A percentile compares a stretch with the other conserved stretches of the same genome.
phyloP scores from a whole-genome alignment of 371 early-diverging fungal species.

The Rhizopus microsporus region DNA sequence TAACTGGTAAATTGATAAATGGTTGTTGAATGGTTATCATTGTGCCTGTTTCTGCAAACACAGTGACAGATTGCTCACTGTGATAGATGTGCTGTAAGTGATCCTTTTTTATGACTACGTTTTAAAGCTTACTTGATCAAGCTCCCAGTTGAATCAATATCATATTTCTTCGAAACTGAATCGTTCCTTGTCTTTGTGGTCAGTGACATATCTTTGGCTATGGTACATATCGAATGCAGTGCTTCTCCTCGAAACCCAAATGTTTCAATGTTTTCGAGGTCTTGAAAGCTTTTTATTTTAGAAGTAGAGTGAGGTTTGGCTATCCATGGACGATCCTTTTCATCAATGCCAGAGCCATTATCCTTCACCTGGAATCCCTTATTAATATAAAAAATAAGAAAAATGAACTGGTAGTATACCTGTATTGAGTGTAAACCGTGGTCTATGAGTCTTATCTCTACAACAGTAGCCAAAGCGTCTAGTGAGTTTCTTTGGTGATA shows the following conservation, averaged over 20 bases:
- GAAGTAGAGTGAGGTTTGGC: constrained; percentile 69
- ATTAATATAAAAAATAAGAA: neutral
- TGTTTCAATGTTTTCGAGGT: constrained; percentile 49
- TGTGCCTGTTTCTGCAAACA: constrained; percentile 34
- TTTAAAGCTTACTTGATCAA: constrained; percentile 26
- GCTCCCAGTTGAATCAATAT: constrained; percentile 30
- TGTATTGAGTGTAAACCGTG: constrained; percentile 39
- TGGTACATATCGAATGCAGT: constrained; percentile 53
- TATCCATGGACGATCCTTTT: constrained; percentile 38
- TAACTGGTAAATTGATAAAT: constrained; percentile 47
- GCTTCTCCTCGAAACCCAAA: constrained; percentile 78
- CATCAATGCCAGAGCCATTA: constrained; percentile 61
- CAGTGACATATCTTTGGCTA: constrained; percentile 32
- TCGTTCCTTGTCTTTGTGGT: constrained; percentile 42
- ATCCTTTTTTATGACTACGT: neutral
- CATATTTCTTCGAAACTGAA: constrained; percentile 31
- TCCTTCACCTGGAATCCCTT: constrained; percentile 41
- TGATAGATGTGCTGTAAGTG: neutral
- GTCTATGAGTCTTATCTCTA: constrained; percentile 40
- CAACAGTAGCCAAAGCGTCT: constrained; percentile 43
- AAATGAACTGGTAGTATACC: constrained; percentile 10
- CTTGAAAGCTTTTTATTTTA: constrained; percentile 66
- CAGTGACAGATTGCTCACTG: constrained; percentile 16
- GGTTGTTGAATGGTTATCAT: constrained; percentile 35
- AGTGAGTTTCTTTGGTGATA: constrained; percentile 44